Evolutionary conservation across 495 filamentous ascomycete species (phyloP).

Genomic region (Trichocladium uniseriatum): DNA sequence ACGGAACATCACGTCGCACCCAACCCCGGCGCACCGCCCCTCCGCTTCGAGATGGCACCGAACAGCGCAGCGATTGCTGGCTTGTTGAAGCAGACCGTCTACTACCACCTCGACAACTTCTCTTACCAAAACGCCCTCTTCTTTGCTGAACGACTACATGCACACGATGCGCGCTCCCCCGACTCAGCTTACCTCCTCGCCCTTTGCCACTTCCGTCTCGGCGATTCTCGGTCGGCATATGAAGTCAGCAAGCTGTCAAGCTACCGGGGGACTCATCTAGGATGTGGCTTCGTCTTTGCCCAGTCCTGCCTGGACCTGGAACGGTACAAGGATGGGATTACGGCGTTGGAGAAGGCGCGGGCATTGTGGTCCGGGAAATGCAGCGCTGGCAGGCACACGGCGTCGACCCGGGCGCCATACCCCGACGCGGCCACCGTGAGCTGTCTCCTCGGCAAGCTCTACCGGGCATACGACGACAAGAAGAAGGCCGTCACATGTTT

Average conservation of each 20-base stretch:
- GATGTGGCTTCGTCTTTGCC: conserved; percentile 86
- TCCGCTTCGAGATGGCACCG: conserved; percentile 59
- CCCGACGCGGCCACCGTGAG: conserved; percentile 77
- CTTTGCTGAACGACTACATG: conserved; percentile 74
- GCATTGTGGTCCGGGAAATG: conserved; percentile 60
- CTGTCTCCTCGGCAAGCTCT: conserved; percentile 80
- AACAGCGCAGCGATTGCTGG: conserved; percentile 54
- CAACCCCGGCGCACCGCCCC: conserved; percentile 10
- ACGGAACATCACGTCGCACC: conserved; percentile 16
- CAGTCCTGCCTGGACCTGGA: conserved; percentile 76
- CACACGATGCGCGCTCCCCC: conserved; percentile 65
- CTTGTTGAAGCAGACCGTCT: conserved; percentile 75
- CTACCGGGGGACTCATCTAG: conserved; percentile 61
- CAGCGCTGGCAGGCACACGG: conserved; percentile 62
- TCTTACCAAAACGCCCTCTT: conserved; percentile 82
- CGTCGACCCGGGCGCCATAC: conserved; percentile 58
- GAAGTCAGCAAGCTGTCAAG: conserved; percentile 59
- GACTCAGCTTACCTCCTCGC: conserved; percentile 78
- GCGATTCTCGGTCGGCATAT: conserved; percentile 56
- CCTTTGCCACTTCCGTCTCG: conserved; percentile 72
- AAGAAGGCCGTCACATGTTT: conserved; percentile 75
- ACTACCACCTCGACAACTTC: conserved; percentile 90
- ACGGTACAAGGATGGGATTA: conserved; percentile 67
- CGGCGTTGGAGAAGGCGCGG: conserved; percentile 66
- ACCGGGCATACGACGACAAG: conserved; percentile 67